These are phyloP conservation scores for Mrakia gelida DNA, from an alignment of 768 basidiomycete genomes.

Conservation along the genomic window DNA sequence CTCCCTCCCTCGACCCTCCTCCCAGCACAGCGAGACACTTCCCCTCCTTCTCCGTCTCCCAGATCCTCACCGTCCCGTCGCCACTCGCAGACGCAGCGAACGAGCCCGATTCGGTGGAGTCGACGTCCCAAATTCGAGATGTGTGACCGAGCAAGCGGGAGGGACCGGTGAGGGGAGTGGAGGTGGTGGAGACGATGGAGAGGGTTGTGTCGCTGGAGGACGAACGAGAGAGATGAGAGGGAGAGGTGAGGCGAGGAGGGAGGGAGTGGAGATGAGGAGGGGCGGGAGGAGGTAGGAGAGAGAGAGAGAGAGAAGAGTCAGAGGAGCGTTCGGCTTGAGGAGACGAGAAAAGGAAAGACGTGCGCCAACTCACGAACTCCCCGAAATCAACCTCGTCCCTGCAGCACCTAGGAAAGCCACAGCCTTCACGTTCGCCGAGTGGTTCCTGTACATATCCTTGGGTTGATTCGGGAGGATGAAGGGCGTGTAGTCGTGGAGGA, in stretches of 20 bases:
- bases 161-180: conserved; percentile 24
- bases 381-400: conserved; percentile 37
- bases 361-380: conserved; percentile 6
- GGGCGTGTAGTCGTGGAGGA: conserved; percentile 41
- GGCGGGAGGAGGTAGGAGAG: too few relatives aligned
- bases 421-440: conserved; percentile 42
- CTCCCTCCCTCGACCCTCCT: conserved; percentile 37
- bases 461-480: conserved; percentile 37
- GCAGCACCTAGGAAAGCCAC: conserved; percentile 36
- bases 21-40: conserved; percentile 33
- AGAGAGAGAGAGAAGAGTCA: not conserved
- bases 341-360: not conserved
- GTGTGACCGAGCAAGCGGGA: conserved; percentile 39
- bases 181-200: conserved; percentile 37
- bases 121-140: conserved; percentile 41
- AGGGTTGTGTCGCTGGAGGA: conserved; percentile 41
- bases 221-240: not conserved
- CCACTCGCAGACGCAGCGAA: conserved; percentile 39
- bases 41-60: conserved; percentile 34
- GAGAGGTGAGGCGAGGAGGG: not conserved
- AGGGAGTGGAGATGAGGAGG: too few relatives aligned
- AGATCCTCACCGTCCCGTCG: conserved; percentile 41
- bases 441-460: conserved; percentile 32
- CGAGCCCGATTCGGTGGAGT: conserved; percentile 22
- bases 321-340: not conserved